A percentile compares a stretch with the other conserved stretches of the same genome.
Conservation (phyloP, 1,284 basidiomycete species). For the Pterulicium gracile region DNA sequence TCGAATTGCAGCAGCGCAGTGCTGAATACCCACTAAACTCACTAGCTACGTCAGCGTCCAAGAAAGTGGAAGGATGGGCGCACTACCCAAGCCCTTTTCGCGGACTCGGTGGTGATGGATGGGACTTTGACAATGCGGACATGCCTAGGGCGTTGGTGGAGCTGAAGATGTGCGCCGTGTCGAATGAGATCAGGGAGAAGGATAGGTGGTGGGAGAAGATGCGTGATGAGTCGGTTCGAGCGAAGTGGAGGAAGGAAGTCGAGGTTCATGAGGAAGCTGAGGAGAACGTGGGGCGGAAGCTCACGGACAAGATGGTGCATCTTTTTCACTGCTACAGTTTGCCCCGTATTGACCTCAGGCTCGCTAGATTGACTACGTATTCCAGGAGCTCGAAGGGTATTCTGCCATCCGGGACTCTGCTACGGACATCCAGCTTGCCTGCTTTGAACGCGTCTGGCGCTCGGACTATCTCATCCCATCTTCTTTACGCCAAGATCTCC, state of each 20-base stretch:
- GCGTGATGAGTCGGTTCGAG: slow-evolving; percentile 7
- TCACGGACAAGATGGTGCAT: slow-evolving; percentile 13
- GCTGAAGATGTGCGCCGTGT: slow-evolving; percentile 10
- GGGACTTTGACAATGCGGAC: not conserved
- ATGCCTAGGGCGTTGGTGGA: slow-evolving; percentile 8
- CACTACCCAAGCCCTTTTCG: no score
- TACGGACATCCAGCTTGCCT: slow-evolving; percentile 10
- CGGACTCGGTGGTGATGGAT: no score
- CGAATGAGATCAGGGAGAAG: slow-evolving; percentile 10
- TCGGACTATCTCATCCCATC: not conserved
- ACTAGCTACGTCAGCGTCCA: no score
- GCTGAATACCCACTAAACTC: no score
- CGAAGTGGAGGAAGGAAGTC: slow-evolving; percentile 11
- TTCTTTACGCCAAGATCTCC: not conserved
- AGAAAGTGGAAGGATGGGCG: no score
- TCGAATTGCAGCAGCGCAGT: no score
- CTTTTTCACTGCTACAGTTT: not conserved
- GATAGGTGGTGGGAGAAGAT: slow-evolving; percentile 12
- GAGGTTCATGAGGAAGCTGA: slow-evolving; percentile 6
- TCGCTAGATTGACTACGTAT: slow-evolving; percentile 11
- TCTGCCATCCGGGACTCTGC: slow-evolving; percentile 9
- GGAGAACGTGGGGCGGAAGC: slow-evolving; percentile 2
- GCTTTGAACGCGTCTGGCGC: not conserved
- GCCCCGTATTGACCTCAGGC: not conserved
- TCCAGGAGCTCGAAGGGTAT: slow-evolving; percentile 13